Evolutionary conservation across 257 asterid genomes (phyloP).

Genomic region (Cruciata laevipes): DNA sequence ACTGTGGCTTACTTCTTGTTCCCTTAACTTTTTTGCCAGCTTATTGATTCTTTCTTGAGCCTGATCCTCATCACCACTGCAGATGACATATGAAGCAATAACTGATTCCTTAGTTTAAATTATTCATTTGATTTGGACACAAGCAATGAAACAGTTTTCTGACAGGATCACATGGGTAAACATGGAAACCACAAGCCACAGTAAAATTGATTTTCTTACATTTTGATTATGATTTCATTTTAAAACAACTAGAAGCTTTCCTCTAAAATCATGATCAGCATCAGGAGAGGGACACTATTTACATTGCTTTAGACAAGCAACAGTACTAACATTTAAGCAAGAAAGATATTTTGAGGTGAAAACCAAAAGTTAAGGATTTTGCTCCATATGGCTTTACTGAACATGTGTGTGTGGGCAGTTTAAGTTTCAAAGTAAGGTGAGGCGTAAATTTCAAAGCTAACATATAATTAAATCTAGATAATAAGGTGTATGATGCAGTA

Average conservation of each 20-base stretch:
- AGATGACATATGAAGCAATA: conserved; percentile 8
- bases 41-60: conserved; percentile 95
- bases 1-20: conserved; percentile 76
- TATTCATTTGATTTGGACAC: background rate
- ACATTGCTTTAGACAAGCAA: background rate
- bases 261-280: background rate
- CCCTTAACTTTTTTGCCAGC: conserved; percentile 84
- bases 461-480: background rate
- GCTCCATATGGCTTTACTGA: background rate
- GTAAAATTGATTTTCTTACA: background rate
- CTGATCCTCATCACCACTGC: conserved; percentile 98
- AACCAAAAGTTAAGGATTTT: background rate
- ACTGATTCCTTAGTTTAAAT: background rate
- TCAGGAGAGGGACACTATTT: background rate
- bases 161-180: background rate
- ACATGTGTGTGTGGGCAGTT: background rate
- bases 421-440: background rate
- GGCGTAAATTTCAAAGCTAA: background rate
- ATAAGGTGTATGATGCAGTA: conserved; percentile 3
- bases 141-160: background rate
- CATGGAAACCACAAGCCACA: background rate
- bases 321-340: background rate
- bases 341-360: background rate
- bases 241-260: no score
- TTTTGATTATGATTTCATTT: no score